Conservation (phyloP, 163 green algal genomes). For the Scenedesmus sp. region DNA sequence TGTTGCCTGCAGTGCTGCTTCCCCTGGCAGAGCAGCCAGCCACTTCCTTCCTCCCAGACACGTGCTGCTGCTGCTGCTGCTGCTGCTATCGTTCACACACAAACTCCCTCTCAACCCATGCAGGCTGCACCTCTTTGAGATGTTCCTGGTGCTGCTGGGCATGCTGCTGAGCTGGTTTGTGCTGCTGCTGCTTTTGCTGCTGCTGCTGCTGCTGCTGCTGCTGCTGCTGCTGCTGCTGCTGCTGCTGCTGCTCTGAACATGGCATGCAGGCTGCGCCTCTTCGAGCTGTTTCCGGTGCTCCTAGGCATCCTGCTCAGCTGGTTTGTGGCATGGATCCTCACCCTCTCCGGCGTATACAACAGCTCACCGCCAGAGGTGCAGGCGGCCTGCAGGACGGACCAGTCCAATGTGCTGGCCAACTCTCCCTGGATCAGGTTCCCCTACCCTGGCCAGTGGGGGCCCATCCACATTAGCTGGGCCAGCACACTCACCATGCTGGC, state of each 20-base stretch:
- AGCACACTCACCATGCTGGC: slow-evolving; percentile 76
- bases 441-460: slow-evolving; percentile 70
- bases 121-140: no score
- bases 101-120: no score
- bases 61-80: neutral
- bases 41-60: no score
- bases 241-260: neutral
- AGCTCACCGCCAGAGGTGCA: slow-evolving; percentile 30
- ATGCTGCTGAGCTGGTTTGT: slow-evolving; percentile 64
- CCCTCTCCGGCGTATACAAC: slow-evolving; percentile 66
- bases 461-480: slow-evolving; percentile 62
- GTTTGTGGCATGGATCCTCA: slow-evolving; percentile 44
- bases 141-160: slow-evolving; percentile 72
- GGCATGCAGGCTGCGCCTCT: slow-evolving; percentile 56
- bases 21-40: no score
- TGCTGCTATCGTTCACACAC: neutral
- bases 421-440: slow-evolving; percentile 68
- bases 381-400: slow-evolving; percentile 68
- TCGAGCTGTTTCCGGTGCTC: slow-evolving; percentile 79
- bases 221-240: neutral
- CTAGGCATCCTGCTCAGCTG: slow-evolving; percentile 66
- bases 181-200: neutral
- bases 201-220: neutral
- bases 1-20: no score
- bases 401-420: slow-evolving; percentile 57